phyloP scores from a whole-genome alignment of 192 early-diverging fungal species.

The Gamsiella multidivaricata region DNA sequence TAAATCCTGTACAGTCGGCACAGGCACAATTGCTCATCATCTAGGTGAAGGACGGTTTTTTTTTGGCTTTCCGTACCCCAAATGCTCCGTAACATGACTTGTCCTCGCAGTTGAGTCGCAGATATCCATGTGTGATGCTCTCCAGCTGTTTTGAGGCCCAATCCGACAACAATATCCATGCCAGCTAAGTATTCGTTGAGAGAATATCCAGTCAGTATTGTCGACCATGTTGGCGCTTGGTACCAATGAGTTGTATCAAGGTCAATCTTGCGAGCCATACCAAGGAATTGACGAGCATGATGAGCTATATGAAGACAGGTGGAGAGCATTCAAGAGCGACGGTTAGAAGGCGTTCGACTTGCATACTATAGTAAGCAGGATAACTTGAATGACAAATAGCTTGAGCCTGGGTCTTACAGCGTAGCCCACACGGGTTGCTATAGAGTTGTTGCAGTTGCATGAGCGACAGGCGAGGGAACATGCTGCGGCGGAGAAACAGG shows the following conservation, averaged over 20 bases:
- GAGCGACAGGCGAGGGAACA: conserved; percentile 66
- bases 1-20: no score
- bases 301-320: conserved; percentile 23
- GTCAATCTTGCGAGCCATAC: conserved; percentile 13
- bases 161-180: conserved; percentile 90
- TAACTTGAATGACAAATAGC: no score
- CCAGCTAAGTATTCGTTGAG: conserved; percentile 57
- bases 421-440: conserved; percentile 67
- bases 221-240: no score
- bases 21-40: no score
- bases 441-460: conserved; percentile 72
- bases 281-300: conserved; percentile 51
- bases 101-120: conserved; percentile 88
- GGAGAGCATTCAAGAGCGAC: neutral
- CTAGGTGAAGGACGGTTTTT: conserved; percentile 5
- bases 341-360: no score
- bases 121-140: conserved; percentile 83
- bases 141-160: conserved; percentile 89
- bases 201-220: neutral
- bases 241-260: no score
- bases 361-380: no score
- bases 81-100: conserved; percentile 88
- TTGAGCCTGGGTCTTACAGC: conserved; percentile 55
- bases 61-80: conserved; percentile 68
- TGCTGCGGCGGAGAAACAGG: conserved; percentile 70